Evolutionary conservation across 2,329 filamentous ascomycete species (phyloP).

Genomic region (Colletotrichum sojae): DNA sequence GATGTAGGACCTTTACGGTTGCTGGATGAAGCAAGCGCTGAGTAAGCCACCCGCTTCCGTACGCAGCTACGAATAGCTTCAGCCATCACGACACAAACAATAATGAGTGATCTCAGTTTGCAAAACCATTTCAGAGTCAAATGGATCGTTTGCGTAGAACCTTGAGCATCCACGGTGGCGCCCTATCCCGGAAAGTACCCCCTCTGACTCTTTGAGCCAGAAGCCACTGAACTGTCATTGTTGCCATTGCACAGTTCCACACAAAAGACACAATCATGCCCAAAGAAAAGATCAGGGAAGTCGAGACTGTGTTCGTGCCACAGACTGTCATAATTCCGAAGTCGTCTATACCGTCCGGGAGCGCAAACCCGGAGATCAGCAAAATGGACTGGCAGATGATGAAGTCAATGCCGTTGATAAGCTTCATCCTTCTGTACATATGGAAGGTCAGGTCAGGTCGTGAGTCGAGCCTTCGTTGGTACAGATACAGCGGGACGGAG

Average conservation of each 20-base stretch:
- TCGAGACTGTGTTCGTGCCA: constrained; percentile 24
- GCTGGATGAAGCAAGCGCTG: no score
- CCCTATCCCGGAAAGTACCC: constrained; percentile 16
- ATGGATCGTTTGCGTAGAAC: constrained; percentile 16
- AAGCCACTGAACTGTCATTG: constrained; percentile 38
- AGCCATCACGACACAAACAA: no score
- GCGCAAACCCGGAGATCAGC: constrained; percentile 35
- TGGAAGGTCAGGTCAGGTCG: constrained; percentile 27
- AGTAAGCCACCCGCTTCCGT: no score
- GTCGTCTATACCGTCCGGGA: constrained; percentile 37
- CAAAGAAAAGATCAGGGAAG: constrained; percentile 33
- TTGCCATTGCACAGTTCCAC: constrained; percentile 38
- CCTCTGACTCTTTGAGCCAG: constrained; percentile 27
- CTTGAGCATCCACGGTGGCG: constrained; percentile 36
- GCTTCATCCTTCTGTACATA: constrained; percentile 33
- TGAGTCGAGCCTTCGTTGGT: constrained; percentile 22
- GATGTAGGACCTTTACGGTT: no score
- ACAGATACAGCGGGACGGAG: constrained; percentile 25
- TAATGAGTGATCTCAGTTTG: no score
- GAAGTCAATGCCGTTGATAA: constrained; percentile 33
- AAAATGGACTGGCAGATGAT: constrained; percentile 33
- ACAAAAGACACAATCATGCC: constrained; percentile 36
- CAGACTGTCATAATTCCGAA: constrained; percentile 33
- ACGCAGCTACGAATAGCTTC: no score
- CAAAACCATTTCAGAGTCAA: neutral